A percentile compares a stretch with the other conserved stretches of the same genome.
Conservation (phyloP, 2,329 filamentous ascomycete genomes). For the Atkinsonella hypoxylon region DNA sequence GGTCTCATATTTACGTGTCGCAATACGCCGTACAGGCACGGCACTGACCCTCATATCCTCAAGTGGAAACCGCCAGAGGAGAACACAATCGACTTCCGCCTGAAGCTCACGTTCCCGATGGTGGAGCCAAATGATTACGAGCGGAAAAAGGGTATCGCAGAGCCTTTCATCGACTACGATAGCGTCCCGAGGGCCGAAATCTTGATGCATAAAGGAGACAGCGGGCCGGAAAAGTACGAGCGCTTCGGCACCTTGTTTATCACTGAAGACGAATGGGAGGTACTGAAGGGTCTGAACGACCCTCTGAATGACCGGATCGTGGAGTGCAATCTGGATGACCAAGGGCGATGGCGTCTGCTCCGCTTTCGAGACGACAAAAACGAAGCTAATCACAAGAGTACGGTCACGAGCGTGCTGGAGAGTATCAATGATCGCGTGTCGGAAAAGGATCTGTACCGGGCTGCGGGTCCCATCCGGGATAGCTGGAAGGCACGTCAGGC, state of each 20-base stretch:
- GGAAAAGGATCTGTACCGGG: slow-evolving; percentile 64
- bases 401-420: slow-evolving; percentile 75
- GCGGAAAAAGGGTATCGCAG: slow-evolving; percentile 50
- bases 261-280: slow-evolving; percentile 70
- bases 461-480: slow-evolving; percentile 59
- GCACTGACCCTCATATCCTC: slow-evolving; percentile 85
- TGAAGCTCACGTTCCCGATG: slow-evolving; percentile 63
- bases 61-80: slow-evolving; percentile 97
- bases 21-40: slow-evolving; percentile 72
- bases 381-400: slow-evolving; percentile 79
- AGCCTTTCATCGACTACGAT: slow-evolving; percentile 66
- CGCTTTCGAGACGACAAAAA: slow-evolving; percentile 87
- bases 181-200: slow-evolving; percentile 63
- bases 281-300: slow-evolving; percentile 58
- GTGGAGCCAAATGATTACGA: slow-evolving; percentile 59
- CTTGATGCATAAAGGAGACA: slow-evolving; percentile 53
- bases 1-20: slow-evolving; percentile 97
- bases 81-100: slow-evolving; percentile 87
- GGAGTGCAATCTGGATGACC: slow-evolving; percentile 72
- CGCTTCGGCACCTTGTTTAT: slow-evolving; percentile 57
- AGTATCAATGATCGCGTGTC: slow-evolving; percentile 81
- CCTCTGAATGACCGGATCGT: slow-evolving; percentile 80
- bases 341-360: slow-evolving; percentile 71
- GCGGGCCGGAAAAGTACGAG: slow-evolving; percentile 41
- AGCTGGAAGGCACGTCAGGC: slow-evolving; percentile 61